phyloP scores from a whole-genome alignment of 495 filamentous ascomycete genomes.

The Letharia lupina region DNA sequence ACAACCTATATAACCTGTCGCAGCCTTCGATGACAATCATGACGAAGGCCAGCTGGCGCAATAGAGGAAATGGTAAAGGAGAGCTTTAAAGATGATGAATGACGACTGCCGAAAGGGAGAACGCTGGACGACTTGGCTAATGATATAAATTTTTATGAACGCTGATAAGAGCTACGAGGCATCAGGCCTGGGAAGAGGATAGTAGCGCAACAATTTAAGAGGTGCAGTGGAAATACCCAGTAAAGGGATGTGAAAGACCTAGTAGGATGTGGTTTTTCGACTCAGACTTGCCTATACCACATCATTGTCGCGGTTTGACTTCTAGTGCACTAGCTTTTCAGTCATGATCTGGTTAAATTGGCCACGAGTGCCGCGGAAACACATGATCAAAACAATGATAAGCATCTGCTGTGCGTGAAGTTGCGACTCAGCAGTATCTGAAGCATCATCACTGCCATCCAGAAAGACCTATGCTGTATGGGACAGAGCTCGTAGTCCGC shows the following conservation, averaged over 20 bases:
- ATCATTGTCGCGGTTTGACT: constrained; percentile 25
- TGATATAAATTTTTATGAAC: neutral
- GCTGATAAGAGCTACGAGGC: neutral
- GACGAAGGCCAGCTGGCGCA: neutral
- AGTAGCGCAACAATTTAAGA: neutral
- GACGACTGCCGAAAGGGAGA: neutral
- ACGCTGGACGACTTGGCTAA: neutral
- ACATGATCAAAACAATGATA: constrained; percentile 10
- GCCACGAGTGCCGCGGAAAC: constrained; percentile 15
- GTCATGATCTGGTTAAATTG: constrained; percentile 10
- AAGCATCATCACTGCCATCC: constrained; percentile 27
- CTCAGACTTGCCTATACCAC: constrained; percentile 50
- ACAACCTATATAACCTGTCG: neutral
- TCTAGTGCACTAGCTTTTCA: constrained; percentile 12
- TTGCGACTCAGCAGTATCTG: constrained; percentile 33
- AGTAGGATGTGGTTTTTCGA: constrained; percentile 6
- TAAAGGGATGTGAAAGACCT: neutral
- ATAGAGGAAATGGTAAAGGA: neutral
- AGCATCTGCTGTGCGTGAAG: constrained; percentile 8
- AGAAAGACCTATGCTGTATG: neutral
- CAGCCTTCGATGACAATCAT: neutral
- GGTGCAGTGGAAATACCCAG: neutral
- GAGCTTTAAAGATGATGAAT: neutral
- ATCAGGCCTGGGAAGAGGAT: neutral
- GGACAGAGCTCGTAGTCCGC: neutral